Evolutionary conservation across 2,329 filamentous ascomycete genomes (phyloP), one percentile per base, ranked within the genome.

Genomic region (Fusarium xyrophilum): DNA sequence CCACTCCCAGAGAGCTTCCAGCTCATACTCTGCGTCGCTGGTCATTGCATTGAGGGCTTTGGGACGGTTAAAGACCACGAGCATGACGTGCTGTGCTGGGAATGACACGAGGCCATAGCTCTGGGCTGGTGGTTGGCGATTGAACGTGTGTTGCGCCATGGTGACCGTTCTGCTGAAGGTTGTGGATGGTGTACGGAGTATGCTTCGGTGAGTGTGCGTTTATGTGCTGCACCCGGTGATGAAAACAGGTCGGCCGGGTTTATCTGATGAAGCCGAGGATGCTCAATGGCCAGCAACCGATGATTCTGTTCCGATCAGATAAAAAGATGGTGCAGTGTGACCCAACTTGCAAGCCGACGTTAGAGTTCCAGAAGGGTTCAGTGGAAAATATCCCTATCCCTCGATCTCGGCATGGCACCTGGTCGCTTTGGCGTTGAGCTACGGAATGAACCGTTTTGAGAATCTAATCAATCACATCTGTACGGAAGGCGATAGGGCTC

Each of bases 1-100:
- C 85, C 87, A 90, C 19, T 79, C 74, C 81, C 83, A 89, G 28
- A 87, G 79, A 2, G 68, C 64, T 61, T 81, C 80, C 36, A 88
- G 72, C 43, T 74, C 72, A 46, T 73, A 73, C 35, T 74, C 70
- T 21, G 51, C 69, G n/a, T 63, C 55, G 30, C 70, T 71, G 17
- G 71, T 73, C 71, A 74, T 71, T 28, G 72, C 43, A 43, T 74
- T 74, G 56, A 74, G 72, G 51, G 60, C 63, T 40, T 51, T 51
- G 19, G 72, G 70, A 13, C 72, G 68, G 21, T 71, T 73, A 47
- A 74, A 71, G 42, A 68, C 62, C 38, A 73, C 69, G n/a, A 73
- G 67, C 71, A 74, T 71, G 13, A 75, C 40, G 33, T 74, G 71
- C 10, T 58, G 39, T 30, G 51, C 64, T 28, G 72, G 72, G 40